phyloP scores from a whole-genome alignment of 352 stramenopile species.

The Aphanomyces euteiches region DNA sequence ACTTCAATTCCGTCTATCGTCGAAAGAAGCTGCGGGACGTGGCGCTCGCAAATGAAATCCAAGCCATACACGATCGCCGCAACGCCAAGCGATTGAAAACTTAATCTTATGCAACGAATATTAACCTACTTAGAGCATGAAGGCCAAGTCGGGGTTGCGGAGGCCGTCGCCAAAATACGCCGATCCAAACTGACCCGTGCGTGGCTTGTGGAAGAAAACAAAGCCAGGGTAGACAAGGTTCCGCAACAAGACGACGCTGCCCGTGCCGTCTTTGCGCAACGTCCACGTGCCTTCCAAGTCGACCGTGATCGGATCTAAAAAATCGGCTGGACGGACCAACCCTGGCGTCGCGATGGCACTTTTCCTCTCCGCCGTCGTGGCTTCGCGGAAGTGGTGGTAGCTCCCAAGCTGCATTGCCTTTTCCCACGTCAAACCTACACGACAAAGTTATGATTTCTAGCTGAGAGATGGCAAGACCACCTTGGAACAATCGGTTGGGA shows the following conservation, averaged over 20 bases:
- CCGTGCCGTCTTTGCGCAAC: conserved; percentile 62
- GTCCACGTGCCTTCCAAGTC: conserved; percentile 65
- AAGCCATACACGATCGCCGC: conserved; percentile 9
- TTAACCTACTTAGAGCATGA: conserved; percentile 30
- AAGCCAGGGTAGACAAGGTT: conserved; percentile 62
- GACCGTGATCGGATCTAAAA: conserved; percentile 62
- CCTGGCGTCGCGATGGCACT: conserved; percentile 52
- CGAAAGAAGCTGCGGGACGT: conserved; percentile 41
- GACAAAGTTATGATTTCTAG: neutral
- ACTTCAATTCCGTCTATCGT: conserved; percentile 72
- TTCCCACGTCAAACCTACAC: conserved; percentile 50
- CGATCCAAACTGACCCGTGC: conserved; percentile 48
- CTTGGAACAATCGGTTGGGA: conserved; percentile 61
- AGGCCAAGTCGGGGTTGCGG: conserved; percentile 44
- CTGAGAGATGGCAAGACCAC: neutral
- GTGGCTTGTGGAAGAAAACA: conserved; percentile 60
- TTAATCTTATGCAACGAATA: neutral
- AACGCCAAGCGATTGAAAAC: neutral
- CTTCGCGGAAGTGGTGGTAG: conserved; percentile 73
- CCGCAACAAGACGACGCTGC: conserved; percentile 52
- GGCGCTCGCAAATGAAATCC: conserved; percentile 16
- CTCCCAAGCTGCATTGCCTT: conserved; percentile 59
- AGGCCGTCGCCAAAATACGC: conserved; percentile 78
- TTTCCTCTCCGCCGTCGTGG: conserved; percentile 54
- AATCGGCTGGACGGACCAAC: conserved; percentile 60